Conservation (phyloP, 2,329 filamentous ascomycete genomes). For the Monilinia fructigena region DNA sequence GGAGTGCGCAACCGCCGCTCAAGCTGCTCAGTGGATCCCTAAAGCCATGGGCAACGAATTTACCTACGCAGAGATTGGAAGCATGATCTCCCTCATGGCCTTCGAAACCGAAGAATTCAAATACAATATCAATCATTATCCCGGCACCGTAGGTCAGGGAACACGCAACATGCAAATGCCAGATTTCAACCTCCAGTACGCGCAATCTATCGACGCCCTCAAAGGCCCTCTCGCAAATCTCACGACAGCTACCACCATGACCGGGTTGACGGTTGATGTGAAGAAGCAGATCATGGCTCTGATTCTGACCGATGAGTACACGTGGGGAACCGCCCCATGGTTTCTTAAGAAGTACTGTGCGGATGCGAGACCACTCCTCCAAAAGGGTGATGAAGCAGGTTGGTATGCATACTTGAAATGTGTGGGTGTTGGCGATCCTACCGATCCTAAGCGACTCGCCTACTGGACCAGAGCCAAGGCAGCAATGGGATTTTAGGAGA, state of each 20-base stretch:
- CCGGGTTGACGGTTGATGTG: conserved; percentile 41
- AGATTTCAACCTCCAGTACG: conserved; percentile 55
- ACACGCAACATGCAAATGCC: conserved; percentile 65
- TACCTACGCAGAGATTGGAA: conserved; percentile 52
- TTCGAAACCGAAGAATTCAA: conserved; percentile 62
- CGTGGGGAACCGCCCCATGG: conserved; percentile 61
- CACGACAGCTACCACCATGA: conserved; percentile 35
- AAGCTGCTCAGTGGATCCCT: conserved; percentile 52
- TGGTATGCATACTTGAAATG: conserved; percentile 56
- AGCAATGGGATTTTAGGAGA: conserved; percentile 34
- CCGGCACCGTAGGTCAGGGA: conserved; percentile 55
- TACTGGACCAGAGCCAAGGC: conserved; percentile 51
- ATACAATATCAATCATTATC: conserved; percentile 59
- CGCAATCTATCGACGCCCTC: conserved; percentile 47
- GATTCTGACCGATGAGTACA: conserved; percentile 50
- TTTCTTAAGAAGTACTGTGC: conserved; percentile 57
- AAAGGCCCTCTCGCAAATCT: conserved; percentile 39
- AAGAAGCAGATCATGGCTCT: conserved; percentile 49
- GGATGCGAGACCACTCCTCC: conserved; percentile 46
- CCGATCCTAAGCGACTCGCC: conserved; percentile 44
- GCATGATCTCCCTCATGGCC: conserved; percentile 58
- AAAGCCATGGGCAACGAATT: conserved; percentile 54
- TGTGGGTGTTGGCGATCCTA: conserved; percentile 46
- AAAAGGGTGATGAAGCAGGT: conserved; percentile 45
- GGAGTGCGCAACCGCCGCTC: conserved; percentile 53